Evolutionary conservation across 805 yeast species (phyloP).

Genomic region (Yueomyces sinensis): DNA sequence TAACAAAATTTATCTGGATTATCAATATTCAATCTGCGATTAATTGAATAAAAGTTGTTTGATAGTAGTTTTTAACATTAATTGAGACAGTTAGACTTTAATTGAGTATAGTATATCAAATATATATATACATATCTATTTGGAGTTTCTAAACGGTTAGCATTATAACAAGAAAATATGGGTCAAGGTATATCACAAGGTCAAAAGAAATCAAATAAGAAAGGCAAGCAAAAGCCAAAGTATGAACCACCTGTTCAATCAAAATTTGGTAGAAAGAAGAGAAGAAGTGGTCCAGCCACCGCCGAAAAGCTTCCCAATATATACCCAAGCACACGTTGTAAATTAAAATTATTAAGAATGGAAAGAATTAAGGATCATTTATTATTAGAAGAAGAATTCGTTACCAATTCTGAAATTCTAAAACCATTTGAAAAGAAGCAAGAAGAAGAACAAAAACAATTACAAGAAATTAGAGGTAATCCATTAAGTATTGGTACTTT

Average conservation of each 20-base stretch:
- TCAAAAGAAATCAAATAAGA: constrained; percentile 37
- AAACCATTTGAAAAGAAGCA: constrained; percentile 95
- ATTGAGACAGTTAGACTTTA: too few species aligned
- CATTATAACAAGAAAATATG: too few species aligned
- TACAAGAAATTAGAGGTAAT: constrained; percentile 89
- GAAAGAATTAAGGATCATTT: constrained; percentile 95
- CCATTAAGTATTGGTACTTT: constrained; percentile 95
- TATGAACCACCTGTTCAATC: constrained; percentile 98
- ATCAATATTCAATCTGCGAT: too few species aligned
- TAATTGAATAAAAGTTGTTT: too few species aligned
- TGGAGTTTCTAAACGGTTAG: too few species aligned
- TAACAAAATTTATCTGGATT: too few species aligned
- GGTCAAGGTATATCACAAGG: constrained; percentile 27
- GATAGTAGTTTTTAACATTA: too few species aligned
- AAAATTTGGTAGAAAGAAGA: constrained; percentile 81
- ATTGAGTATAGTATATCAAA: too few species aligned
- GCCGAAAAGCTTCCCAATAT: constrained; percentile 73
- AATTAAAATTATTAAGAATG: constrained; percentile 76
- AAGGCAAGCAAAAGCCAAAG: constrained; percentile 80
- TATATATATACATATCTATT: too few species aligned
- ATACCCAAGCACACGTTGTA: constrained; percentile 87
- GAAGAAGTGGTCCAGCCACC: constrained; percentile 81
- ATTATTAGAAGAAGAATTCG: constrained; percentile 89
- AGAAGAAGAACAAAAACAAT: constrained; percentile 88
- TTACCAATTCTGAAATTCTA: constrained; percentile 83